A percentile compares a stretch with the other conserved stretches of the same genome.
These are phyloP conservation scores for Dendrobium officinale DNA, from an alignment of 106 monocot species.

Conservation along the genomic window DNA sequence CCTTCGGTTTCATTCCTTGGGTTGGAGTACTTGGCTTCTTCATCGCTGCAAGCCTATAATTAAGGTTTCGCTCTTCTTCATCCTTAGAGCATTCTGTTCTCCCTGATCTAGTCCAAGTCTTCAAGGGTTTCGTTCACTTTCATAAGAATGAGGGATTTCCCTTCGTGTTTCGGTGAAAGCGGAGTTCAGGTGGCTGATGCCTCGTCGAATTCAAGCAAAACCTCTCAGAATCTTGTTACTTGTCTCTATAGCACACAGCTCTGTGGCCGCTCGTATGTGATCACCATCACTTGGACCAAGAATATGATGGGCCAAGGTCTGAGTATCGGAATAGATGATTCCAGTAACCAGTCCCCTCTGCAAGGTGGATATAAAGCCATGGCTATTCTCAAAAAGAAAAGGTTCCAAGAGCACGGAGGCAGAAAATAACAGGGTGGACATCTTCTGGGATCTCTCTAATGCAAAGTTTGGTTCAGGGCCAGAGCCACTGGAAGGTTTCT, in stretches of 20 bases:
- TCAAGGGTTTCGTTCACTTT: no score
- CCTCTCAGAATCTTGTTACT: constrained; percentile 46
- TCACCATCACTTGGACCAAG: constrained; percentile 71
- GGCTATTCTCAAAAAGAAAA: constrained; percentile 80
- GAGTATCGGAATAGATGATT: constrained; percentile 46
- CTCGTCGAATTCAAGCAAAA: constrained; percentile 29
- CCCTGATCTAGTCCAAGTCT: no score
- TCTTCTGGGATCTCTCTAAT: constrained; percentile 78
- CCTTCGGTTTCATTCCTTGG: no score
- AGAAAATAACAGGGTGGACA: constrained; percentile 33
- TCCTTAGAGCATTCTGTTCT: no score
- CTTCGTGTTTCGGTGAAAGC: constrained; percentile 84
- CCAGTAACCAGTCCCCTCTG: constrained; percentile 30
- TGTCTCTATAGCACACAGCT: constrained; percentile 54
- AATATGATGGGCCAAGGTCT: constrained; percentile 64
- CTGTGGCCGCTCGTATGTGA: constrained; percentile 17
- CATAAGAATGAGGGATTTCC: constrained; percentile 65
- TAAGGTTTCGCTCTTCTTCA: no score
- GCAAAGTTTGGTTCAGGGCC: constrained; percentile 65
- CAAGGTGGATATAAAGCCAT: constrained; percentile 48
- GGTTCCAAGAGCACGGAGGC: constrained; percentile 53
- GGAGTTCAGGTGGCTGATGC: constrained; percentile 69
- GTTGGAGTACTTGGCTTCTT: no score
- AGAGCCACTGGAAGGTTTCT: constrained; percentile 61
- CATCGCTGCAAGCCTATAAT: no score